Base-by-base conservation (phyloP, 345 rosid species). In the Euphorbia tirucalli region DNA sequence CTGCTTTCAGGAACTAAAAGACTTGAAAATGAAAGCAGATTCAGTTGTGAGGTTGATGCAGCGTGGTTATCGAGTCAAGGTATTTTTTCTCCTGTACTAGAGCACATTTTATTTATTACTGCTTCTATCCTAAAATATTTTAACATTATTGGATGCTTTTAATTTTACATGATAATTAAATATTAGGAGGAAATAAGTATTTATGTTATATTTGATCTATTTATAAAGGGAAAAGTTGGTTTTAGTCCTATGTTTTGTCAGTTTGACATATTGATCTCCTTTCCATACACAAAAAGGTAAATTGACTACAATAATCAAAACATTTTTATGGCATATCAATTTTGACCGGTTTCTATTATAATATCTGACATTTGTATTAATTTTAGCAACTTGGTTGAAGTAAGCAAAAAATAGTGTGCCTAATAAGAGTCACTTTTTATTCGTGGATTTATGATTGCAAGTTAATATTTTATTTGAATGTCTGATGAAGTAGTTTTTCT, bases 61-160 rank as follows among this genome's bases (percentile, higher is more conserved):
- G 71, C 85, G 83, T 49, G 97, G 98, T 59, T 93, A 93, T 65
- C 86, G 94, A 49, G 97, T 93, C 74, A 93, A 90, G 98, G 98
- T 93, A 86, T 44, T 27, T 69, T 32, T 35, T 54, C 60, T 28
- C 37, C 60, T 48, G 24, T 46, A 41, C 46, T 16, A 37, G 43
- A 25, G 28, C 5, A 44, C 58, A 48, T 48, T 25, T 46, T 68
- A 52, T 55, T 44, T 65, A 13, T 70, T 0, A 4, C 28, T 1
- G 19, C 19, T 49, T 49, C 44, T 41, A 10, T 41, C 9, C 1
- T 41, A 3, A 28, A 52, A n/a, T 22, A 62, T 57, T 44, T 70
- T 43, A 67, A 21, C 32, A 22, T 41, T 35, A 49, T 31, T 35
- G 35, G 27, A 39, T 62, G 65, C 54, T 41, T 65, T 75, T 28